Conservation (phyloP, 352 stramenopile species). For the Globisporangium viniferum region DNA sequence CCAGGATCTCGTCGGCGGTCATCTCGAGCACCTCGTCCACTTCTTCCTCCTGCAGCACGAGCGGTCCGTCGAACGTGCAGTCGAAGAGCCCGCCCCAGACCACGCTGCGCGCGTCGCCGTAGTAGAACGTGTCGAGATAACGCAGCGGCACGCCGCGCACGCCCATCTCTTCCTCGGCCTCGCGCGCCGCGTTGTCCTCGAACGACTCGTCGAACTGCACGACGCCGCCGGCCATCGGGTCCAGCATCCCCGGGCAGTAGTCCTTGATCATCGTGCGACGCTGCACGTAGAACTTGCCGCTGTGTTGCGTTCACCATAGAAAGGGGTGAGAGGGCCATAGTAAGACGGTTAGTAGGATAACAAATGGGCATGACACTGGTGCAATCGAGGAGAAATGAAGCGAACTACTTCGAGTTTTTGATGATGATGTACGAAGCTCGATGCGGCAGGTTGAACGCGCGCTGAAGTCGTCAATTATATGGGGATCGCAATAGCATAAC, state of each 20-base stretch:
- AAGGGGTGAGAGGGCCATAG: background rate
- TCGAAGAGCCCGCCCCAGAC: slow-evolving; percentile 82
- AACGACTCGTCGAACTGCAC: slow-evolving; percentile 76
- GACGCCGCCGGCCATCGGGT: slow-evolving; percentile 81
- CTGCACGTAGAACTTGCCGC: slow-evolving; percentile 82
- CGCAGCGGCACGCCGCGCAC: slow-evolving; percentile 53
- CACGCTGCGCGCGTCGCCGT: slow-evolving; percentile 47
- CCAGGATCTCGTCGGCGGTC: slow-evolving; percentile 66
- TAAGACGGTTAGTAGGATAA: too few relatives aligned
- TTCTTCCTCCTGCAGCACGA: slow-evolving; percentile 69
- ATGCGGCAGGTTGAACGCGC: slow-evolving; percentile 73
- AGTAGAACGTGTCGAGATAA: slow-evolving; percentile 67
- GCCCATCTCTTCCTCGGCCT: slow-evolving; percentile 85
- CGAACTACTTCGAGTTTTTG: slow-evolving; percentile 58
- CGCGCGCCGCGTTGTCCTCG: slow-evolving; percentile 59
- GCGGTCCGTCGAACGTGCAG: slow-evolving; percentile 63
- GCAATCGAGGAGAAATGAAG: too few relatives aligned
- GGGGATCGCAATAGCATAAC: background rate
- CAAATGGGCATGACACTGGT: too few relatives aligned
- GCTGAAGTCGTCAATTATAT: slow-evolving; percentile 23
- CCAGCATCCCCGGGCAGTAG: slow-evolving; percentile 82
- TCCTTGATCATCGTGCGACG: slow-evolving; percentile 86
- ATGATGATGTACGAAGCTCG: slow-evolving; percentile 88
- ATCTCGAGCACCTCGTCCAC: slow-evolving; percentile 79
- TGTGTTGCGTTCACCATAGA: slow-evolving; percentile 11